phyloP scores from a whole-genome alignment of 352 stramenopile genomes.

The Globisporangium okanoganense region DNA sequence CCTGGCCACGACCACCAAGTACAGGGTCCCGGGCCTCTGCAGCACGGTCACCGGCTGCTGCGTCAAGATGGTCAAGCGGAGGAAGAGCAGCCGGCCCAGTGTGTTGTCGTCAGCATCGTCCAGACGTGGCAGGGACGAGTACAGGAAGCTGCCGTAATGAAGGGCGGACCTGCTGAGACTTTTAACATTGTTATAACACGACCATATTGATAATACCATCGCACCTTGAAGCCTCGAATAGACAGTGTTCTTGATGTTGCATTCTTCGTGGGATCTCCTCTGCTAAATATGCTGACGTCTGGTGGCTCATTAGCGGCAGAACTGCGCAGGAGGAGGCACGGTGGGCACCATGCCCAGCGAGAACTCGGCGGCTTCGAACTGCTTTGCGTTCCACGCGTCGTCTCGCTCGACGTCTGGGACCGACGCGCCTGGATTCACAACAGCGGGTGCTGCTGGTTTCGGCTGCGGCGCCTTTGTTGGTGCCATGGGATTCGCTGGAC shows the following conservation, averaged over 20 bases:
- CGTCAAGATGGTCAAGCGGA: background rate
- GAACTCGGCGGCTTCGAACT: constrained; percentile 55
- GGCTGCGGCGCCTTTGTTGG: constrained; percentile 6
- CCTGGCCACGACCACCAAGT: constrained; percentile 62
- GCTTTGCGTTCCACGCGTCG: constrained; percentile 57
- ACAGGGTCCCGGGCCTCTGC: constrained; percentile 46
- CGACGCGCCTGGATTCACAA: background rate
- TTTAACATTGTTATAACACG: too few relatives aligned
- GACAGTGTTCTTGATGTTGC: too few relatives aligned
- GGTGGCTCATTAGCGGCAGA: constrained; percentile 30
- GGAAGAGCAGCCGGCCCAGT: background rate
- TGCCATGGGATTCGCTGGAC: constrained; percentile 10
- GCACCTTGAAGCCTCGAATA: too few relatives aligned
- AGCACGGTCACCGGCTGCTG: constrained; percentile 38
- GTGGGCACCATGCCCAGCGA: constrained; percentile 58
- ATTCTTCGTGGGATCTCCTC: background rate
- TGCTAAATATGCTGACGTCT: background rate
- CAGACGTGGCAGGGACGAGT: background rate
- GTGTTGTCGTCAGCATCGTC: background rate
- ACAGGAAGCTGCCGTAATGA: constrained; percentile 6
- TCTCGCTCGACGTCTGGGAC: constrained; percentile 23
- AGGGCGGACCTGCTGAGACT: too few relatives aligned
- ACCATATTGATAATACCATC: too few relatives aligned
- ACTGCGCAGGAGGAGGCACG: constrained; percentile 44
- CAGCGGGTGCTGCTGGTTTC: background rate